Base-by-base conservation (phyloP, 495 filamentous ascomycete species). In the Hypoxylon fragiforme region DNA sequence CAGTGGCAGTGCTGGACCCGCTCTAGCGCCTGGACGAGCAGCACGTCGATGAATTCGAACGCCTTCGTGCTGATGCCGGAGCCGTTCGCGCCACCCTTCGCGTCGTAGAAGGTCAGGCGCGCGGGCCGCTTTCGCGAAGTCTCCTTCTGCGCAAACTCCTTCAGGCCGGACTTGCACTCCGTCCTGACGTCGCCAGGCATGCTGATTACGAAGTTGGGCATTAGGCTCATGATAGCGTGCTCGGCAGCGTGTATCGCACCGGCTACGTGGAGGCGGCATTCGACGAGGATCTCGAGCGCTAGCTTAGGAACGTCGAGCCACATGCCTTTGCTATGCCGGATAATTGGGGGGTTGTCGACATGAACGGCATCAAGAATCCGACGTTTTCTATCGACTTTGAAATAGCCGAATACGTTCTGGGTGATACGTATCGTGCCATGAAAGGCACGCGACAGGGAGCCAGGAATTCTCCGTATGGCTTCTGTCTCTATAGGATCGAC, bases 161-260 rank as follows among this genome's bases (percentile, higher is more conserved):
- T 92, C 18, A 84, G 67, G 1, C 80, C 77, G 52, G 77, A 74
- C 71, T 98, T 97, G 63, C 94, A 98, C 73, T 97, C 94, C 0
- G 94, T 97, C 14, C 89, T 85, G 12, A 97, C 90, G 54, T 96
- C 92, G 39, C 89, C 81, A 1, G 77, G 91, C 71, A 91, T 85
- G 54, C 82, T 87, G 50, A 96, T 81, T 19, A 97, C 91, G 62
- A 94, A 96, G 31, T 87, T 91, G 0, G 92, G 92, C 69, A 98
- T 84, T 0, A 97, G 77, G 26, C 82, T 87, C 21, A 97, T 77
- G 44, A 97, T 74, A 1, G 91, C 91, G 59, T 98, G 94, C 69
- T 97, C 89, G 13, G 94, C 94, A 0, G 91, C 91, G 66, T 97
- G 94, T 55, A 98, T 97, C 0, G 90, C 91, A 1, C 83, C 94